These are phyloP conservation scores for Geotrichum reessii DNA, from an alignment of 1,139 yeast species.

Conservation along the genomic window DNA sequence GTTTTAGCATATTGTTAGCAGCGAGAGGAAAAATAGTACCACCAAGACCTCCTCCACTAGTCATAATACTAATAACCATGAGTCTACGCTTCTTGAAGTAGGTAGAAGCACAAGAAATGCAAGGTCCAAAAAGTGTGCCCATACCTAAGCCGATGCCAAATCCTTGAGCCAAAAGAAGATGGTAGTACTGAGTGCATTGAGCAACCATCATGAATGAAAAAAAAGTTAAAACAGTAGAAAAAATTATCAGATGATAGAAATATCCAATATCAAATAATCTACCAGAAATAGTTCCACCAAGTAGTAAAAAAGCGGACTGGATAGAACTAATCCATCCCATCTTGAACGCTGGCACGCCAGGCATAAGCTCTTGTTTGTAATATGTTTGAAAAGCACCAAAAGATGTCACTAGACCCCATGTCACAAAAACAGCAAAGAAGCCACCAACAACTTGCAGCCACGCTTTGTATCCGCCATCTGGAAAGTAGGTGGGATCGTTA, in stretches of 20 bases:
- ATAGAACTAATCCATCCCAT: slow-evolving; percentile 31
- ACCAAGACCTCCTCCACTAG: slow-evolving; percentile 56
- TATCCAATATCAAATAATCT: slow-evolving; percentile 38
- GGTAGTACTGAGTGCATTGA: slow-evolving; percentile 43
- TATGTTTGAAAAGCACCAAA: slow-evolving; percentile 61
- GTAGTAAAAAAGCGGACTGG: slow-evolving; percentile 38
- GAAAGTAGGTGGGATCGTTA: slow-evolving; percentile 19
- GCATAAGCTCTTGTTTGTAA: slow-evolving; percentile 45
- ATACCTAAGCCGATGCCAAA: slow-evolving; percentile 46
- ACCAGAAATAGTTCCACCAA: slow-evolving; percentile 48
- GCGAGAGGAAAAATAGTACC: slow-evolving; percentile 48
- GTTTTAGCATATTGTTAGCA: slow-evolving; percentile 33
- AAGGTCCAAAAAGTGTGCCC: slow-evolving; percentile 18
- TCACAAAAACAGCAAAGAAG: slow-evolving; percentile 47
- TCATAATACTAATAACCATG: slow-evolving; percentile 49
- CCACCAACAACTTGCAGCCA: slow-evolving; percentile 34
- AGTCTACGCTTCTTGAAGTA: slow-evolving; percentile 47
- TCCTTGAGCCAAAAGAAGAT: slow-evolving; percentile 49
- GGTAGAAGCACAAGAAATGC: slow-evolving; percentile 13
- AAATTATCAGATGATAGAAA: slow-evolving; percentile 25
- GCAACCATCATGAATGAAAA: slow-evolving; percentile 48
- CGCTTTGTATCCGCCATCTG: slow-evolving; percentile 33
- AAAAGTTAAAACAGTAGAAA: slow-evolving; percentile 46
- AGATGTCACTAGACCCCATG: slow-evolving; percentile 56
- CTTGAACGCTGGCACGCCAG: slow-evolving; percentile 33